phyloP scores from a whole-genome alignment of 768 basidiomycete species.

The Tylopilus balloui region DNA sequence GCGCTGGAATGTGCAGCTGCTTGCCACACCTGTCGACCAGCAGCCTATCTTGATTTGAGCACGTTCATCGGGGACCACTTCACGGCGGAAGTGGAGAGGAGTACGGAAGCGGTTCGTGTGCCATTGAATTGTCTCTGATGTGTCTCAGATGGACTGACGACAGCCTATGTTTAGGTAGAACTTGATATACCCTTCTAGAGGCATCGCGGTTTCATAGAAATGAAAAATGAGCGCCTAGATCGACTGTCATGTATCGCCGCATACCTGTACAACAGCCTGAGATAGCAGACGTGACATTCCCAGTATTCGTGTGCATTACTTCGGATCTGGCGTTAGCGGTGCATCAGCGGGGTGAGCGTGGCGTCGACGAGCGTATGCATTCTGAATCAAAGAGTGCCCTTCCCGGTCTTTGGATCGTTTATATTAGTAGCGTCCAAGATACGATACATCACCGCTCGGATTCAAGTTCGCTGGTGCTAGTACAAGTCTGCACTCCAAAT shows the following conservation, averaged over 20 bases:
- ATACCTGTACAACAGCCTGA: slow-evolving; percentile 7
- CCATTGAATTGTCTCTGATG: background rate
- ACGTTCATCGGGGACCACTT: slow-evolving; percentile 31
- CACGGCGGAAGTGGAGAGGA: slow-evolving; percentile 26
- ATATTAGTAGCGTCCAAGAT: too few species aligned
- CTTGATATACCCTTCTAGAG: slow-evolving; percentile 29
- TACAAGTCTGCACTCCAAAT: too few species aligned
- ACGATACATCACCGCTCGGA: too few species aligned
- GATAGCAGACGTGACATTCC: too few species aligned
- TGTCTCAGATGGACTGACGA: slow-evolving; percentile 7
- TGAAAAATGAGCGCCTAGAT: background rate
- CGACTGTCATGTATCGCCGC: slow-evolving; percentile 4
- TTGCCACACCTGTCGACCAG: slow-evolving; percentile 30
- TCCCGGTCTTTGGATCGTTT: too few species aligned
- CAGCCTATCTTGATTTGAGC: slow-evolving; percentile 31
- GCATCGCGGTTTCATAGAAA: background rate
- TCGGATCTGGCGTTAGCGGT: too few species aligned
- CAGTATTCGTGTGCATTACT: too few species aligned
- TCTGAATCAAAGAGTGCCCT: too few species aligned
- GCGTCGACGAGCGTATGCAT: too few species aligned
- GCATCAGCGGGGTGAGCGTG: too few species aligned
- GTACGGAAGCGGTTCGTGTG: slow-evolving; percentile 27
- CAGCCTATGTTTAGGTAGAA: slow-evolving; percentile 24
- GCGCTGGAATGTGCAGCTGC: slow-evolving; percentile 26
- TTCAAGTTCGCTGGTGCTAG: too few species aligned